phyloP scores from a whole-genome alignment of 1,139 yeast species.

The Wickerhamomyces sp. region DNA sequence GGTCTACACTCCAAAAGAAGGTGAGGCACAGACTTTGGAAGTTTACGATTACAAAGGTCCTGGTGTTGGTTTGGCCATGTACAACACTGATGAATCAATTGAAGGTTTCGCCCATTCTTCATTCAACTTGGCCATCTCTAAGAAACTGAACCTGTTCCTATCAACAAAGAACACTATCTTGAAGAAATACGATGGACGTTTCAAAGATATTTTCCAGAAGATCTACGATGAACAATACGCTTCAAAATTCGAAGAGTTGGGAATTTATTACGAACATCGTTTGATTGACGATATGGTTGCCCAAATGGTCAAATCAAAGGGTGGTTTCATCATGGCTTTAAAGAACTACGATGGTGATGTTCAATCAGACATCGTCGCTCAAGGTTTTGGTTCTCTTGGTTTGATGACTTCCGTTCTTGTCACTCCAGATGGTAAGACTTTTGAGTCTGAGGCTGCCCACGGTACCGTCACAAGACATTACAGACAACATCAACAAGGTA shows the following conservation, averaged over 20 bases:
- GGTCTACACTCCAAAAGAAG: conserved; percentile 74
- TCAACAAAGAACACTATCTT: conserved; percentile 93
- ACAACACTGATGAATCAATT: conserved; percentile 90
- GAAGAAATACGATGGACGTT: conserved; percentile 89
- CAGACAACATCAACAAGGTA: conserved; percentile 92
- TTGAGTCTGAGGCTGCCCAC: conserved; percentile 96
- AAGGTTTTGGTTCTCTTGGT: conserved; percentile 95
- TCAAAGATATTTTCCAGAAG: conserved; percentile 87
- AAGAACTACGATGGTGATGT: conserved; percentile 98
- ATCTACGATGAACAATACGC: conserved; percentile 70
- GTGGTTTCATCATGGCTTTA: conserved; percentile 92
- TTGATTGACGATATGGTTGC: conserved; percentile 98
- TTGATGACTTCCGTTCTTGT: conserved; percentile 92
- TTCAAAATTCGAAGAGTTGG: conserved; percentile 62
- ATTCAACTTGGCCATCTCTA: conserved; percentile 77
- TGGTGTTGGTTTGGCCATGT: conserved; percentile 92
- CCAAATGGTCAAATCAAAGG: conserved; percentile 92
- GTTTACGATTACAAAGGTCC: conserved; percentile 71
- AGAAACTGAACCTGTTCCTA: conserved; percentile 73
- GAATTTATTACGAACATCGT: conserved; percentile 94
- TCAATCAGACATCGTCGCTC: conserved; percentile 94
- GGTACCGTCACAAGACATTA: conserved; percentile 97
- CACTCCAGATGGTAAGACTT: conserved; percentile 92
- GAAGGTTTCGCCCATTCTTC: conserved; percentile 88
- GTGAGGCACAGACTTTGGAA: conserved; percentile 47